phyloP scores from a whole-genome alignment of 1,284 basidiomycete species.

The Kwoniella shivajii region DNA sequence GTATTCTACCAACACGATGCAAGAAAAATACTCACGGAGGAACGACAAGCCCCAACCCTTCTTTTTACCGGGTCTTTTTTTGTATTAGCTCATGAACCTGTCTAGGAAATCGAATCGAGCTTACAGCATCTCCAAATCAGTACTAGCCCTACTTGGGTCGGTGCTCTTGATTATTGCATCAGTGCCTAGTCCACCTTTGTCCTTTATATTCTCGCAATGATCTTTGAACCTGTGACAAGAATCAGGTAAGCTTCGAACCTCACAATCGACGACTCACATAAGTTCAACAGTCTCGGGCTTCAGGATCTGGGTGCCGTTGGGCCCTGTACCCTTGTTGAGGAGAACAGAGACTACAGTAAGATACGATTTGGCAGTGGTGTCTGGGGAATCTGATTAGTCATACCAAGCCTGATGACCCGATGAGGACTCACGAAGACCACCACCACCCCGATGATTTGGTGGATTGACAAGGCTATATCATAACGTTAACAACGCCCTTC shows the following conservation, averaged over 20 bases:
- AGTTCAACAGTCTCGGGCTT: constrained; percentile 18
- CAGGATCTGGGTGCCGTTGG: constrained; percentile 20
- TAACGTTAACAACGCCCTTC: too few relatives aligned
- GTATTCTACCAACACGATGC: too few relatives aligned
- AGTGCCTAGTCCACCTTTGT: constrained; percentile 20
- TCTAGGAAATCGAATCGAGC: not conserved
- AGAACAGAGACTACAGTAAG: constrained; percentile 19
- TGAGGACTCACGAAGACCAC: constrained; percentile 13
- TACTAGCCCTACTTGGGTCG: constrained; percentile 7
- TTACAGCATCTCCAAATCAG: constrained; percentile 19
- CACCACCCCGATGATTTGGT: constrained; percentile 19
- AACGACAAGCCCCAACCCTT: constrained; percentile 31
- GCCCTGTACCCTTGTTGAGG: constrained; percentile 20
- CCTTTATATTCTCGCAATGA: constrained; percentile 18
- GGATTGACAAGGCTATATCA: not conserved
- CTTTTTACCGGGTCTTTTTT: constrained; percentile 13
- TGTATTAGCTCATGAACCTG: not conserved
- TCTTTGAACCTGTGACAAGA: constrained; percentile 13
- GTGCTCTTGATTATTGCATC: constrained; percentile 17
- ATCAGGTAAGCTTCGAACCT: not conserved
- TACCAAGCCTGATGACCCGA: too few relatives aligned
- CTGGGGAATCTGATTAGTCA: not conserved
- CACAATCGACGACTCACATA: constrained; percentile 10
- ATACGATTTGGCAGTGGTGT: constrained; percentile 22
- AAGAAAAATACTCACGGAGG: constrained; percentile 16